These are phyloP conservation scores for Suillus brevipes DNA, from an alignment of 768 basidiomycete genomes.

Conservation along the genomic window DNA sequence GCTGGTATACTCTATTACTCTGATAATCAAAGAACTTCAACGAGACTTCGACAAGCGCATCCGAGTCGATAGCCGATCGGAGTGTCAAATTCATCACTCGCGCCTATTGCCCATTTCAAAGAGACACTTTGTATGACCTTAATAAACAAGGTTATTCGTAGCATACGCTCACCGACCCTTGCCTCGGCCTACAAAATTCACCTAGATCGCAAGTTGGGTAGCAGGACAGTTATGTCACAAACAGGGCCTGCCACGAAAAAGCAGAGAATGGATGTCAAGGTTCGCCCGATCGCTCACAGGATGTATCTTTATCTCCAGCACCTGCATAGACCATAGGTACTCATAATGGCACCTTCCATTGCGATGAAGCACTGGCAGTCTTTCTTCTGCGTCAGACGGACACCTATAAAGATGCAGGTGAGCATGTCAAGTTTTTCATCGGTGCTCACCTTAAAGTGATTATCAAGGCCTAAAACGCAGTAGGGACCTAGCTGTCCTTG, in stretches of 20 bases:
- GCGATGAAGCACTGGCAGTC: conserved; percentile 94
- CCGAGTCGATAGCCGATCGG: not conserved
- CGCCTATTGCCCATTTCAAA: not conserved
- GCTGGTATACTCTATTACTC: not conserved
- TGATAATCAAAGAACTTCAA: not conserved
- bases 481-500: conserved; percentile 69
- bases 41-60: not conserved
- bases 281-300: conserved; percentile 17
- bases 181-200: no score
- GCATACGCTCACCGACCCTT: not conserved
- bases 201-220: not conserved
- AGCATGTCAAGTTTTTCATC: conserved; percentile 16
- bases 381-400: conserved; percentile 81
- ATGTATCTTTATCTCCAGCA: conserved; percentile 3
- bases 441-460: conserved; percentile 4
- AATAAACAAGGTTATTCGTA: not conserved
- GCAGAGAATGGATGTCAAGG: conserved; percentile 46
- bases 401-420: conserved; percentile 75
- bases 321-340: conserved; percentile 79
- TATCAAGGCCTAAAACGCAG: conserved; percentile 63
- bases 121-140: not conserved
- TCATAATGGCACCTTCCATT: conserved; percentile 95
- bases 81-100: not conserved
- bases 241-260: conserved; percentile 37
- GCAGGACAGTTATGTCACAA: conserved; percentile 19